Percentiles rank a stretch among this genome's conserved stretches.
phyloP scores from a whole-genome alignment of 2,329 filamentous ascomycete species.

The Fragosphaeria purpurea region DNA sequence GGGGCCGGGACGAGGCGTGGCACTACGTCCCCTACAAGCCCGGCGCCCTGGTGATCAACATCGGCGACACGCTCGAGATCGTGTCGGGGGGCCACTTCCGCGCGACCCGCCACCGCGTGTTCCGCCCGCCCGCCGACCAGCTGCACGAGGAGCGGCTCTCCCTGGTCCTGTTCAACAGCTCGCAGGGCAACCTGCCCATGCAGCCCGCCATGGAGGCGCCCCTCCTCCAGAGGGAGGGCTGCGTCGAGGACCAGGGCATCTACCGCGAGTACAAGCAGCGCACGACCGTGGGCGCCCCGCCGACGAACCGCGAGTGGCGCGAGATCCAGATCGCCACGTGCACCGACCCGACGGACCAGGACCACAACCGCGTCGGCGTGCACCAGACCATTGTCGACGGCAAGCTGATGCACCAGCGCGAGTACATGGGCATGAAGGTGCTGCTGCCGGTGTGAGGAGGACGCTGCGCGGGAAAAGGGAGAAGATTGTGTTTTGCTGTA shows the following conservation, averaged over 20 bases:
- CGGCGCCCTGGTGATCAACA: slow-evolving; percentile 38
- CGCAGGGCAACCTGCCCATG: slow-evolving; percentile 33
- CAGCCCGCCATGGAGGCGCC: slow-evolving; percentile 25
- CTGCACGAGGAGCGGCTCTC: slow-evolving; percentile 29
- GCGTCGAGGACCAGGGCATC: slow-evolving; percentile 32
- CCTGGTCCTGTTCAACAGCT: slow-evolving; percentile 35
- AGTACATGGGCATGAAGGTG: slow-evolving; percentile 37
- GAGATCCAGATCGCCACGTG: slow-evolving; percentile 37
- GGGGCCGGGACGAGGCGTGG: slow-evolving; percentile 33
- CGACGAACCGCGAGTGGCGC: slow-evolving; percentile 36
- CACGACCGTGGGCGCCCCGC: slow-evolving; percentile 28
- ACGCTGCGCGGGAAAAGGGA: no score
- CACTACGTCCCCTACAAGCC: slow-evolving; percentile 34
- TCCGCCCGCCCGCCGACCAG: slow-evolving; percentile 31
- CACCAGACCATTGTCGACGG: slow-evolving; percentile 32
- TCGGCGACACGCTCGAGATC: slow-evolving; percentile 34
- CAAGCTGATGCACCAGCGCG: slow-evolving; percentile 34
- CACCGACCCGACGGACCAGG: slow-evolving; percentile 31
- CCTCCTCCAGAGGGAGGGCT: slow-evolving; percentile 27
- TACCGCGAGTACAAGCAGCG: slow-evolving; percentile 35
- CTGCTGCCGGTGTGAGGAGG: slow-evolving; percentile 27
- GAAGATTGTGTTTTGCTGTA: no score
- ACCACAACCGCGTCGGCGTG: slow-evolving; percentile 29
- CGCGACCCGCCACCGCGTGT: slow-evolving; percentile 33
- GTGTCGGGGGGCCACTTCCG: slow-evolving; percentile 37